Conservation (phyloP, 2,329 filamentous ascomycete genomes). For the Ophiognomonia clavigignenti-juglandacearum region DNA sequence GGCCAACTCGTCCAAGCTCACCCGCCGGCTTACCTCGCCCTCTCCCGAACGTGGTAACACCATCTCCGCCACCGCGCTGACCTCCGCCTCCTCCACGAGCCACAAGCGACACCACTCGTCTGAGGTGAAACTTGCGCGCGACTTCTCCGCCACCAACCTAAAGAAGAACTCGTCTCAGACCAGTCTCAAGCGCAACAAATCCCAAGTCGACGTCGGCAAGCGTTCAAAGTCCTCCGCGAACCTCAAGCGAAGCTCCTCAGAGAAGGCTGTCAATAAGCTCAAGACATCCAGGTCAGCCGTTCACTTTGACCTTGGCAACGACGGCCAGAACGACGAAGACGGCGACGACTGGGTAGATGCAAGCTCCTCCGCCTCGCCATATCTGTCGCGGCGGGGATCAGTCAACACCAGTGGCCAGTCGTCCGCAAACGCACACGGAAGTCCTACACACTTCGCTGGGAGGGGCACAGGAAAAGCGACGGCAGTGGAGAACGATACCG, state of each 20-base stretch:
- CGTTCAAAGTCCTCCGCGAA: constrained; percentile 46
- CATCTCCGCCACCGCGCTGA: constrained; percentile 17
- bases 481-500: constrained; percentile 15
- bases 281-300: constrained; percentile 46
- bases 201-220: constrained; percentile 51
- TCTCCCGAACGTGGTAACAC: constrained; percentile 32
- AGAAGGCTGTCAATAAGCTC: constrained; percentile 41
- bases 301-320: constrained; percentile 59
- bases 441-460: constrained; percentile 2
- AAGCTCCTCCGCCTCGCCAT: constrained; percentile 58
- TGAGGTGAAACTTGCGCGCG: constrained; percentile 44
- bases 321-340: constrained; percentile 35
- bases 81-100: constrained; percentile 20
- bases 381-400: constrained; percentile 46
- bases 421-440: constrained; percentile 33
- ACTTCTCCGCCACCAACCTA: constrained; percentile 36
- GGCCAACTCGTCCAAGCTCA: constrained; percentile 32
- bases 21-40: constrained; percentile 39
- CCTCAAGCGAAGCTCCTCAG: constrained; percentile 49
- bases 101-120: constrained; percentile 38
- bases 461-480: constrained; percentile 5
- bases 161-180: constrained; percentile 52
- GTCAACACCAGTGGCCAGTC: constrained; percentile 45
- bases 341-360: constrained; percentile 62
- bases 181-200: constrained; percentile 56